phyloP scores from a whole-genome alignment of 192 early-diverging fungal species.

The Coemansia sp. region DNA sequence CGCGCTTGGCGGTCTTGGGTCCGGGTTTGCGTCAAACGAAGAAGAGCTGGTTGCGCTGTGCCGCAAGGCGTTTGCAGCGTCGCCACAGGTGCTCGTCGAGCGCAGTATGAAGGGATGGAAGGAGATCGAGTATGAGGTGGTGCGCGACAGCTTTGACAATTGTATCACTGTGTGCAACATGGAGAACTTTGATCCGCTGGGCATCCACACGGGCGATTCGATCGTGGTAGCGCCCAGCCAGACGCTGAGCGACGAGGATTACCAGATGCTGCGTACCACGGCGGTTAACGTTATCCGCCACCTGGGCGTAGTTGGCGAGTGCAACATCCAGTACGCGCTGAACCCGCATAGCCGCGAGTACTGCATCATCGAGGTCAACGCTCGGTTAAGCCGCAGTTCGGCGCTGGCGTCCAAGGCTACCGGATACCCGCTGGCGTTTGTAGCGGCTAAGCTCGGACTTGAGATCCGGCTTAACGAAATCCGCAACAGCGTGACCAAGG shows the following conservation, averaged over 20 bases:
- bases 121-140: conserved; percentile 98
- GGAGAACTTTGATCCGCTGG: conserved; percentile 99
- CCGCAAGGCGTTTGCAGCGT: conserved; percentile 85
- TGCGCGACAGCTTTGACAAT: conserved; percentile 92
- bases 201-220: conserved; percentile 99
- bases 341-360: conserved; percentile 95
- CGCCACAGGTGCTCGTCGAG: conserved; percentile 95
- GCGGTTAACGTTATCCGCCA: conserved; percentile 97
- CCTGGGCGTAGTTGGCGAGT: conserved; percentile 98
- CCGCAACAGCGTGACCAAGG: conserved; percentile 92
- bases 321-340: conserved; percentile 98
- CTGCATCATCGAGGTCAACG: conserved; percentile 99
- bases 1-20: conserved; percentile 95
- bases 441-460: conserved; percentile 95
- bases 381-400: conserved; percentile 87
- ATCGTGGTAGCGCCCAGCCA: conserved; percentile 98
- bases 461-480: conserved; percentile 92
- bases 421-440: conserved; percentile 97
- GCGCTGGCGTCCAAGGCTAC: conserved; percentile 98
- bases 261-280: conserved; percentile 96
- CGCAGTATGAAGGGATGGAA: conserved; percentile 99
- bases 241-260: conserved; percentile 96
- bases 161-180: conserved; percentile 99
- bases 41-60: conserved; percentile 78
- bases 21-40: conserved; percentile 93